Evolutionary conservation across 495 filamentous ascomycete species (phyloP).

Genomic region (Neurospora discreta): DNA sequence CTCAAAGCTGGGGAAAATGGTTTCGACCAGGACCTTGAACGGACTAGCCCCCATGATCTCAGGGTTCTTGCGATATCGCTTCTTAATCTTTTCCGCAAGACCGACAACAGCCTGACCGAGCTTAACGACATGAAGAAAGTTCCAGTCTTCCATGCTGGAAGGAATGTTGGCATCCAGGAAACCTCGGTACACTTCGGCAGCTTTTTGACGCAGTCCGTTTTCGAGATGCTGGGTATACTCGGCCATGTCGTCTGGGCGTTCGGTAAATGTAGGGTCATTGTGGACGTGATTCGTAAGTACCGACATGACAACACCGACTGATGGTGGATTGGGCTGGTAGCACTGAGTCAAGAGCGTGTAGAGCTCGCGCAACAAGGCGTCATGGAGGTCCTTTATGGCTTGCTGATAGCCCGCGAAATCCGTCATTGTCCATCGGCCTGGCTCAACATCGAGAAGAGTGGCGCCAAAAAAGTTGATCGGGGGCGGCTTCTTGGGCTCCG

Average conservation of each 20-base stretch:
- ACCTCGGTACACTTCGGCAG: slow-evolving; percentile 59
- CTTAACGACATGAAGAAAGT: slow-evolving; percentile 76
- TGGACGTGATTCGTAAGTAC: slow-evolving; percentile 77
- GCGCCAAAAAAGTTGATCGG: slow-evolving; percentile 29
- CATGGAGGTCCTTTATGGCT: slow-evolving; percentile 63
- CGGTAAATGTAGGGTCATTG: slow-evolving; percentile 62
- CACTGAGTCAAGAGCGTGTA: slow-evolving; percentile 78
- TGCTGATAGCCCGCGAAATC: slow-evolving; percentile 70
- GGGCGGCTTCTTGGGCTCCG: slow-evolving; percentile 41
- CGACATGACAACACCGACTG: slow-evolving; percentile 67
- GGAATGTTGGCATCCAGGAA: slow-evolving; percentile 65
- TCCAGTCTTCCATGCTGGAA: slow-evolving; percentile 63
- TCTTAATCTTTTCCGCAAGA: slow-evolving; percentile 75
- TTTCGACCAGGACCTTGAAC: slow-evolving; percentile 65
- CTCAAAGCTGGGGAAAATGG: slow-evolving; percentile 80
- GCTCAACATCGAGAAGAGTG: slow-evolving; percentile 32
- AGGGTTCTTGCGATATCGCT: slow-evolving; percentile 79
- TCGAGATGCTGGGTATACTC: slow-evolving; percentile 59
- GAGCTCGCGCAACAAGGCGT: slow-evolving; percentile 75
- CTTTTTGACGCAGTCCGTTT: slow-evolving; percentile 60
- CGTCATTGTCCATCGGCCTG: slow-evolving; percentile 61
- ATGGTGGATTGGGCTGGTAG: slow-evolving; percentile 76
- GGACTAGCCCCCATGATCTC: slow-evolving; percentile 88
- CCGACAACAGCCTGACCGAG: slow-evolving; percentile 76
- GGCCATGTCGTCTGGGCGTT: slow-evolving; percentile 53